phyloP scores from a whole-genome alignment of 2,329 filamentous ascomycete genomes.

The Trichocomaceae sp. region DNA sequence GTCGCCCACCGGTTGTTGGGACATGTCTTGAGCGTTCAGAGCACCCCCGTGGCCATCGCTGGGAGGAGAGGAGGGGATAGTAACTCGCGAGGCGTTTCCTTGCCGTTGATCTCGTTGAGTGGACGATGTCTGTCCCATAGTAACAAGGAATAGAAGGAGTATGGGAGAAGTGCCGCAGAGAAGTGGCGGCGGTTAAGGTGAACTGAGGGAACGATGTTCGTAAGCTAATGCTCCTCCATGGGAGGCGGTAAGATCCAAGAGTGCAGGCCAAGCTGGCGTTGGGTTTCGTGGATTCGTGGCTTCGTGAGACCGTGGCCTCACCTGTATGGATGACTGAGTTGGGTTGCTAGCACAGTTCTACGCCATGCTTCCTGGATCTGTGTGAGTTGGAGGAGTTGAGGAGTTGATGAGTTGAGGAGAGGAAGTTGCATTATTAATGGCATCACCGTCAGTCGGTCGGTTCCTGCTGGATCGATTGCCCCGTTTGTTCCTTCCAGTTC shows the following conservation, averaged over 20 bases:
- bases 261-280: neutral
- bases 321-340: neutral
- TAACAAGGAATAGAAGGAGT: conserved; percentile 23
- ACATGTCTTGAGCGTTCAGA: conserved; percentile 27
- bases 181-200: conserved; percentile 6
- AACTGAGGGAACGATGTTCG: conserved; percentile 1
- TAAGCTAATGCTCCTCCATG: conserved; percentile 10
- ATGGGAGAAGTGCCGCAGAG: conserved; percentile 7
- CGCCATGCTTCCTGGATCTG: neutral
- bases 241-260: conserved; percentile 10
- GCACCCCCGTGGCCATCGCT: conserved; percentile 27
- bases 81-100: conserved; percentile 20
- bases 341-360: neutral
- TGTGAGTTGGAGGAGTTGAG: neutral
- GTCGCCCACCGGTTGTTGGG: conserved; percentile 23
- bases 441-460: neutral
- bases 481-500: neutral
- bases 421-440: conserved; percentile 5
- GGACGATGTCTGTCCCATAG: conserved; percentile 41
- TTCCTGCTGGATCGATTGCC: neutral
- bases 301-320: neutral
- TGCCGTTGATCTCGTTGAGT: conserved; percentile 32
- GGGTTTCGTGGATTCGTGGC: too few species aligned
- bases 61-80: conserved; percentile 18
- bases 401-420: neutral